phyloP scores from a whole-genome alignment of 192 early-diverging fungal genomes.

The Umbelopsis vinacea region DNA sequence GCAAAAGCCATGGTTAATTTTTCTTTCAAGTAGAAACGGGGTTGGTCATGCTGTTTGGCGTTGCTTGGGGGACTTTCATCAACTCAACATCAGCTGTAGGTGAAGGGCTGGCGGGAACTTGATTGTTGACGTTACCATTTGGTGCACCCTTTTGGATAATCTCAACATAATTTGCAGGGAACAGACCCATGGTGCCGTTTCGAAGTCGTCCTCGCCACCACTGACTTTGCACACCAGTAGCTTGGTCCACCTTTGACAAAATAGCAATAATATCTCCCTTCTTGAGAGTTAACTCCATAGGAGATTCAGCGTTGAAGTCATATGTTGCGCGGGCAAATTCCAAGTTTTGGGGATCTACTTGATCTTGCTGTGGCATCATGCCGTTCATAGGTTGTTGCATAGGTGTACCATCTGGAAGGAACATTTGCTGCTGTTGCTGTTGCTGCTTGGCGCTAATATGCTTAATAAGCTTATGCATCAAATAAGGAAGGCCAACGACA shows the following conservation, averaged over 20 bases:
- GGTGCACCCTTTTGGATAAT: constrained; percentile 73
- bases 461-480: constrained; percentile 89
- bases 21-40: background rate
- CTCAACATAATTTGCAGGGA: constrained; percentile 93
- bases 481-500: constrained; percentile 88
- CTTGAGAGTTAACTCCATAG: constrained; percentile 81
- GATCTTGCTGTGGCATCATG: constrained; percentile 17
- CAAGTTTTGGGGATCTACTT: constrained; percentile 55
- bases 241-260: constrained; percentile 76
- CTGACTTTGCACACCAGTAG: constrained; percentile 68
- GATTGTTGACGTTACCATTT: background rate
- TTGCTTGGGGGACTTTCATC: background rate
- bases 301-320: constrained; percentile 78
- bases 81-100: too few species aligned
- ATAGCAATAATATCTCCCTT: constrained; percentile 92
- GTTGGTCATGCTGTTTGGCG: background rate
- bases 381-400: constrained; percentile 10
- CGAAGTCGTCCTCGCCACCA: constrained; percentile 95
- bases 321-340: constrained; percentile 92
- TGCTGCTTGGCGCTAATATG: constrained; percentile 56
- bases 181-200: constrained; percentile 82
- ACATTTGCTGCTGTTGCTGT: constrained; percentile 40
- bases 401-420: constrained; percentile 36
- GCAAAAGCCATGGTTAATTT: background rate
- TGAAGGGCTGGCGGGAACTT: too few species aligned